Evolutionary conservation across 169 alveolate species (phyloP), one percentile per base, ranked within the genome.

Genomic region (Babesia bovis): DNA sequence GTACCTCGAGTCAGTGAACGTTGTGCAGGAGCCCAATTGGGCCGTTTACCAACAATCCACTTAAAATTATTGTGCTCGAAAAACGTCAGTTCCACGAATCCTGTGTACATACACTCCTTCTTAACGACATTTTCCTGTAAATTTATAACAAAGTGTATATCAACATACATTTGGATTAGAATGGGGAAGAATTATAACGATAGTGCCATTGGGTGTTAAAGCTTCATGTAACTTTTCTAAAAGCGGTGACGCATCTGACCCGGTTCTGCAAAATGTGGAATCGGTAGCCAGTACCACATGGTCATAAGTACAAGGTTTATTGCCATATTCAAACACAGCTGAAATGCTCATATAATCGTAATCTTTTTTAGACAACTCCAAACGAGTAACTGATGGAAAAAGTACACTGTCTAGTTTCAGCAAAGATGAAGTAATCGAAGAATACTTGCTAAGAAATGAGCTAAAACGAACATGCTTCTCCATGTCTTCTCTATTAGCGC

Each of bases 71-170:
- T 35, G 28, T 68, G 44, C 49, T 45, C 83, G 13, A 40, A 28
- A 1, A 45, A 7, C 19, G 40, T 59, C 15, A 79, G 83, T 40
- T 70, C 87, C 3, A 79, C 44, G 50, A 79, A 67, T 17, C 87
- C 87, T 28, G 59, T 63, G 75, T 79, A 79, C 71, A 70, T 57
- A 9, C 55, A 35, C 61, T 79, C 87, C 60, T 79, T 79, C 55
- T 32, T 60, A 26, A 79, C 19, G 4, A 44, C 67, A 4, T 21
- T 3, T 36, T 61, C 84, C 77, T 74, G 38, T 33, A 21, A 21
- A 49, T 4, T 15, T 2, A 36, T n/a, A 30, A 0, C 4, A 3
- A 19, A 3, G 9, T 23, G 5, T 6, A 50, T 1, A n/a, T 4
- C 2, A 17, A 52, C 63, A 25, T 32, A 61, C 57, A 26, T 72